Evolutionary conservation across 352 stramenopile species (phyloP).

Genomic region (Saprolegnia diclina): DNA sequence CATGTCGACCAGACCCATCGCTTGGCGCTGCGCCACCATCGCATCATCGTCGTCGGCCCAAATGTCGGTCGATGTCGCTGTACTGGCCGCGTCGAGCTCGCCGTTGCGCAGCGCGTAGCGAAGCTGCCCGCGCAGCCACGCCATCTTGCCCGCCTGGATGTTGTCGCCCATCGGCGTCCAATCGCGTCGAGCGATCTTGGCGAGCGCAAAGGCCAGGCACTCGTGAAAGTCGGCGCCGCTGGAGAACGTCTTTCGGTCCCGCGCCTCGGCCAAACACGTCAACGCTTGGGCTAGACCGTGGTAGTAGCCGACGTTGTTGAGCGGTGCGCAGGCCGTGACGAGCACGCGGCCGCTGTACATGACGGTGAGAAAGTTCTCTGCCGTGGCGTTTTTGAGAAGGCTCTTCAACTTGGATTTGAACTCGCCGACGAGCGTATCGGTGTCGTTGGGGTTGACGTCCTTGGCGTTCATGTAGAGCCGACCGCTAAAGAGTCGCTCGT

Average conservation of each 20-base stretch:
- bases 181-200: constrained; percentile 3
- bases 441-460: constrained; percentile 64
- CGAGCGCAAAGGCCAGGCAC: constrained; percentile 37
- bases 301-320: constrained; percentile 63
- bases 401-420: constrained; percentile 47
- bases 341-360: constrained; percentile 53
- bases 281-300: constrained; percentile 42
- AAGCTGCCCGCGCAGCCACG: too few relatives aligned
- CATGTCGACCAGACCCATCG: background rate
- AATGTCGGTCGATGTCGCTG: background rate
- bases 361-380: constrained; percentile 54
- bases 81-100: background rate
- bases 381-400: constrained; percentile 41
- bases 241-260: constrained; percentile 32
- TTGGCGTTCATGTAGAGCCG: constrained; percentile 64
- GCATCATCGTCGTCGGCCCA: background rate
- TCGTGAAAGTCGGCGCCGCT: constrained; percentile 53
- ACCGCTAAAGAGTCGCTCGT: constrained; percentile 50
- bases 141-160: background rate
- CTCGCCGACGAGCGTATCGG: constrained; percentile 41
- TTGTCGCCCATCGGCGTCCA: background rate
- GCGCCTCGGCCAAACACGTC: constrained; percentile 35
- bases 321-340: constrained; percentile 64
- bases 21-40: background rate
- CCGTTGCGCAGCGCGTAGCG: background rate